These are phyloP conservation scores for Penicillium vulpinum DNA, from an alignment of 2,329 filamentous ascomycete species.

Conservation along the genomic window DNA sequence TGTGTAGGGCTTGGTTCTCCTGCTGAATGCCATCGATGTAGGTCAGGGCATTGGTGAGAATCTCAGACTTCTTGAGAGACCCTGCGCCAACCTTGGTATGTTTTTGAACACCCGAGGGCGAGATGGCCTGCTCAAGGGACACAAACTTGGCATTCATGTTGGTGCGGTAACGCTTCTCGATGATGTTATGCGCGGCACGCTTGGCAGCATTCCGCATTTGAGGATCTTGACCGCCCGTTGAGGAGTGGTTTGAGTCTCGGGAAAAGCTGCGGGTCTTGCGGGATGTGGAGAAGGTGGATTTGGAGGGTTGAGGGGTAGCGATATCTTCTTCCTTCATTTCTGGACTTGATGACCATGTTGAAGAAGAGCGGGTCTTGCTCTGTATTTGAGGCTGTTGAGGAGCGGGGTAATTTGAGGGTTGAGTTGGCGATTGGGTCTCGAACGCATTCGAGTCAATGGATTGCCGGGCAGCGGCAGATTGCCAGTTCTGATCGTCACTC, in stretches of 20 bases:
- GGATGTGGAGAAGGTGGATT: slow-evolving; percentile 14
- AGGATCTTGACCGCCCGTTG: slow-evolving; percentile 21
- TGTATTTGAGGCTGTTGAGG: slow-evolving; percentile 10
- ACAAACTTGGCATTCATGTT: slow-evolving; percentile 47
- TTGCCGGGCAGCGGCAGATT: slow-evolving; percentile 23
- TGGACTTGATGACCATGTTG: slow-evolving; percentile 32
- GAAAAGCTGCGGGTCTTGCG: slow-evolving; percentile 32
- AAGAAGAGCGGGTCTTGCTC: slow-evolving; percentile 10
- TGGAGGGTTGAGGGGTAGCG: slow-evolving; percentile 14
- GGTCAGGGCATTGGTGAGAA: slow-evolving; percentile 37
- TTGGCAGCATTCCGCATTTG: slow-evolving; percentile 39
- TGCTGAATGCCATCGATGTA: slow-evolving; percentile 41
- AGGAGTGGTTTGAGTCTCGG: slow-evolving; percentile 24
- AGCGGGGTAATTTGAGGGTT: slow-evolving; percentile 6
- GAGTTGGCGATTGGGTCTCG: slow-evolving; percentile 3
- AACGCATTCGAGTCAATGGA: slow-evolving; percentile 20
- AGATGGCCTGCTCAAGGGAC: slow-evolving; percentile 40
- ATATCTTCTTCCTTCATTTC: slow-evolving; percentile 30
- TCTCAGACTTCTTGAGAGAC: slow-evolving; percentile 41
- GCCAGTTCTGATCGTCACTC: slow-evolving; percentile 39
- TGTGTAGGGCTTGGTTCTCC: slow-evolving; percentile 34
- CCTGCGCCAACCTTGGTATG: slow-evolving; percentile 29
- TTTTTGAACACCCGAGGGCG: slow-evolving; percentile 26
- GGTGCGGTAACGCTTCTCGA: slow-evolving; percentile 45
- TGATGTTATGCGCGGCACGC: slow-evolving; percentile 44